These are phyloP conservation scores for Parietichytrium sp. DNA, from an alignment of 108 stramenopile genomes.

Conservation along the genomic window DNA sequence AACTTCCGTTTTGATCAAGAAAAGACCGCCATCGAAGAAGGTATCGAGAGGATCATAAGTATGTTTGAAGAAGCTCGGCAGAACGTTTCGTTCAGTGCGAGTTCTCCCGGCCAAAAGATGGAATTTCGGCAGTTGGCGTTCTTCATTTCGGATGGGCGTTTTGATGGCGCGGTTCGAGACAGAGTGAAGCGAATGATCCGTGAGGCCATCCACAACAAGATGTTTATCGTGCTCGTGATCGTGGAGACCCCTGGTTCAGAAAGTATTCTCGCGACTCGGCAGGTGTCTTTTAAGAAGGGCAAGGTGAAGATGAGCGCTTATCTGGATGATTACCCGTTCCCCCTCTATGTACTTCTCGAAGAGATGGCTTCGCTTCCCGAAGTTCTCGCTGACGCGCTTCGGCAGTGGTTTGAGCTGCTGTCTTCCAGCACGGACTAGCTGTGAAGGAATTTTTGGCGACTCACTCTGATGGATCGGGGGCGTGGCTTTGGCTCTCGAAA, in stretches of 20 bases:
- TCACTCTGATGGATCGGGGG: no score
- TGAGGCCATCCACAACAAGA: conserved; percentile 81
- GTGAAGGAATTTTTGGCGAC: no score
- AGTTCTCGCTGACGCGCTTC: conserved; percentile 86
- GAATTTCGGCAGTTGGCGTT: conserved; percentile 18
- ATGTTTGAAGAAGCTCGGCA: conserved; percentile 62
- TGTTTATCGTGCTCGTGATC: conserved; percentile 89
- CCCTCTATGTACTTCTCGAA: conserved; percentile 86
- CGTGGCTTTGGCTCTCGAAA: no score
- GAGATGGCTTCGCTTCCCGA: conserved; percentile 86
- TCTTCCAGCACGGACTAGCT: no score
- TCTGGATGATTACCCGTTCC: conserved; percentile 97
- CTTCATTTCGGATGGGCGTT: conserved; percentile 73
- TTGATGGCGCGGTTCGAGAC: conserved; percentile 83
- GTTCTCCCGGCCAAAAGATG: background rate
- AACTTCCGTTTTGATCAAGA: conserved; percentile 82
- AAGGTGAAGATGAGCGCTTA: conserved; percentile 82
- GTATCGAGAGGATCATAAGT: conserved; percentile 77
- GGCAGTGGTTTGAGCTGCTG: conserved; percentile 96
- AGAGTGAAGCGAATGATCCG: conserved; percentile 76
- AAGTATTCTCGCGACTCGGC: conserved; percentile 88
- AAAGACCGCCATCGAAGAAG: conserved; percentile 79
- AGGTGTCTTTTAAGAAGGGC: conserved; percentile 84
- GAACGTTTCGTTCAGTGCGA: background rate
- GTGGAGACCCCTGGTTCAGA: conserved; percentile 81